A percentile compares a stretch with the other conserved stretches of the same genome.
Evolutionary conservation across 768 basidiomycete genomes (phyloP).

Genomic region (Austroboletus eburneus): DNA sequence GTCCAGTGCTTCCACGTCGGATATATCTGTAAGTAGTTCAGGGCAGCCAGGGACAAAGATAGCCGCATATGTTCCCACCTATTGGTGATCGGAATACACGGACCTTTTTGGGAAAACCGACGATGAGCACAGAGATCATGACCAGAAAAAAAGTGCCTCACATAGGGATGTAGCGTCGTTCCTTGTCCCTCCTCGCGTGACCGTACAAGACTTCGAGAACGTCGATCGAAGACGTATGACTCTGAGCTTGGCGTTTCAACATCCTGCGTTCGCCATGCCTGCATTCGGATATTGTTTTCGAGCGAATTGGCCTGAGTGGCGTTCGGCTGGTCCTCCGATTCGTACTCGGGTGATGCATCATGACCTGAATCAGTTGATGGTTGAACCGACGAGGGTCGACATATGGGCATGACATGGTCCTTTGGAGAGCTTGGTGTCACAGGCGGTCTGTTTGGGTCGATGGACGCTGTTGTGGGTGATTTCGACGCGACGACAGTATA

Average conservation of each 20-base stretch:
- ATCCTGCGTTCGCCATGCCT: constrained; percentile 17
- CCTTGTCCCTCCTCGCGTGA: constrained; percentile 28
- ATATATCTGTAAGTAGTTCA: constrained; percentile 21
- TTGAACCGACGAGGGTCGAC: constrained; percentile 15
- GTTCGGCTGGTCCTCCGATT: constrained; percentile 30
- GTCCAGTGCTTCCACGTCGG: constrained; percentile 26
- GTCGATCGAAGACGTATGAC: constrained; percentile 27
- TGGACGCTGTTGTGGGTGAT: constrained; percentile 20
- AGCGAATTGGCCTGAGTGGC: constrained; percentile 10
- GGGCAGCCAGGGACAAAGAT: neutral
- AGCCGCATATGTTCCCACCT: constrained; percentile 16
- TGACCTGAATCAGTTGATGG: constrained; percentile 23
- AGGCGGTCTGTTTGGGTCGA: constrained; percentile 19
- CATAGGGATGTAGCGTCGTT: constrained; percentile 27
- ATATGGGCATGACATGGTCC: constrained; percentile 20
- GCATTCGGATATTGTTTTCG: constrained; percentile 25
- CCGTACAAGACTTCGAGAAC: constrained; percentile 26
- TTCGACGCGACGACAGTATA: constrained; percentile 42
- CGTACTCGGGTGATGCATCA: constrained; percentile 38
- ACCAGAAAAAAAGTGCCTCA: constrained; percentile 9
- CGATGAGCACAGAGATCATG: constrained; percentile 7
- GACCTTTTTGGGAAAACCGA: constrained; percentile 13
- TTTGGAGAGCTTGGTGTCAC: constrained; percentile 18
- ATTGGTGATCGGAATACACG: constrained; percentile 31
- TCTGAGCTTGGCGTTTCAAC: constrained; percentile 13